Conservation (phyloP, 352 stramenopile species). For the Albugo candida region DNA sequence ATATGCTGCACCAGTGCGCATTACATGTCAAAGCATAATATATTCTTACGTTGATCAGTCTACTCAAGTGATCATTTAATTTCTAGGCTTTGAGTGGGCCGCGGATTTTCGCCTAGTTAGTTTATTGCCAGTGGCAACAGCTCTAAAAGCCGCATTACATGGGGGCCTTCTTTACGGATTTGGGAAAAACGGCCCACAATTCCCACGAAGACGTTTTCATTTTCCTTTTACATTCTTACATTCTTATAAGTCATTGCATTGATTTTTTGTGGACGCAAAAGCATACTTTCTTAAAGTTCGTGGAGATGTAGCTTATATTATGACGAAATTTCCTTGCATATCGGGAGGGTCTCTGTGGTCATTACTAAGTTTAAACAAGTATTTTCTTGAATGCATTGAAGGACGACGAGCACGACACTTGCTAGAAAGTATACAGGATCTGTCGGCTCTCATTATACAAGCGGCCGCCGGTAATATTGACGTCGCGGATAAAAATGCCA, state of each 20-base stretch:
- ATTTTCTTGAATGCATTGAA: slow-evolving; percentile 35
- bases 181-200: slow-evolving; percentile 26
- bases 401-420: slow-evolving; percentile 41
- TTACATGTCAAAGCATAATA: slow-evolving; percentile 62
- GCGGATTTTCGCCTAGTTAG: slow-evolving; percentile 69
- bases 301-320: slow-evolving; percentile 55
- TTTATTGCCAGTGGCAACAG: slow-evolving; percentile 46
- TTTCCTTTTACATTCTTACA: slow-evolving; percentile 49
- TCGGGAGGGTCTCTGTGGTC: slow-evolving; percentile 44
- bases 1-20: slow-evolving; percentile 78
- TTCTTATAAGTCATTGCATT: slow-evolving; percentile 45
- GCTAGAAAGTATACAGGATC: slow-evolving; percentile 47
- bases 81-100: slow-evolving; percentile 71
- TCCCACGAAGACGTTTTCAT: slow-evolving; percentile 69
- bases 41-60: slow-evolving; percentile 68
- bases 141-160: slow-evolving; percentile 49
- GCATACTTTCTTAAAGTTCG: slow-evolving; percentile 58
- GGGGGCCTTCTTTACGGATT: slow-evolving; percentile 45
- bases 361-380: slow-evolving; percentile 54
- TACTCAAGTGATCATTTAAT: slow-evolving; percentile 44
- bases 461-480: slow-evolving; percentile 64
- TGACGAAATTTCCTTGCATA: slow-evolving; percentile 35
- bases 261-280: slow-evolving; percentile 49
- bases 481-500: slow-evolving; percentile 58
- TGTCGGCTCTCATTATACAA: slow-evolving; percentile 39